Evolutionary conservation across 768 basidiomycete species (phyloP), one percentile per base, ranked within the genome.

Genomic region (Hysterangium stoloniferum): DNA sequence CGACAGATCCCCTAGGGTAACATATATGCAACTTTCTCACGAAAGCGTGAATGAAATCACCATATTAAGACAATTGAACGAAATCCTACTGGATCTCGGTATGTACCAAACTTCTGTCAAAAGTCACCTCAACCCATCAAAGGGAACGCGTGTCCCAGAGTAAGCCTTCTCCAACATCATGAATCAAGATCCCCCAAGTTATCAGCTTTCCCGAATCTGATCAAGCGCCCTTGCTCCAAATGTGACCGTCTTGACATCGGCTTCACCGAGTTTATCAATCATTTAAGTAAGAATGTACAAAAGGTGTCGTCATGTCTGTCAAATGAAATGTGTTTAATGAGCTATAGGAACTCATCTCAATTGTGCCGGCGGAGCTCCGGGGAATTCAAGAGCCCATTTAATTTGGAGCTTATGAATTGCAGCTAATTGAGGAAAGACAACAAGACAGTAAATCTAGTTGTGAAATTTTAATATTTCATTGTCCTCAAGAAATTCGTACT

Each of bases 321-420:
- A n/a, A n/a, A n/a, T n/a, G n/a, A 45, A 3, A 12, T 32, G 28
- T 35, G 2, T 15, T 22, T n/a, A n/a, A n/a, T n/a, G n/a, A n/a
- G n/a, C n/a, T n/a, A n/a, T 17, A 44, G 12, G 27, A 11, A 19
- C 51, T n/a, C 20, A 54, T 46, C 28, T 64, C 64, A 57, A 68
- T 69, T 8, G 68, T 64, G 27, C 72, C 72, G 19, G 62, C 17
- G 71, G 68, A 4, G 72, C 68, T 11, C 58, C 62, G 12, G 72
- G 72, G 64, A 72, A 72, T 48, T 69, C 68, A 38, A 72, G 61
- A 12, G 70, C 65, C 70, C 70, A 72, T 54, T 74, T 74, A 59
- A 73, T 67, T 58, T 74, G 72, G 58, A 65, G 66, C 33, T 70
- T 71, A 52, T 71, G 64, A 35, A 60, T 54, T 5, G 68, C 59